Evolutionary conservation across 352 stramenopile species (phyloP).

Genomic region (Pythium phragmiticola): DNA sequence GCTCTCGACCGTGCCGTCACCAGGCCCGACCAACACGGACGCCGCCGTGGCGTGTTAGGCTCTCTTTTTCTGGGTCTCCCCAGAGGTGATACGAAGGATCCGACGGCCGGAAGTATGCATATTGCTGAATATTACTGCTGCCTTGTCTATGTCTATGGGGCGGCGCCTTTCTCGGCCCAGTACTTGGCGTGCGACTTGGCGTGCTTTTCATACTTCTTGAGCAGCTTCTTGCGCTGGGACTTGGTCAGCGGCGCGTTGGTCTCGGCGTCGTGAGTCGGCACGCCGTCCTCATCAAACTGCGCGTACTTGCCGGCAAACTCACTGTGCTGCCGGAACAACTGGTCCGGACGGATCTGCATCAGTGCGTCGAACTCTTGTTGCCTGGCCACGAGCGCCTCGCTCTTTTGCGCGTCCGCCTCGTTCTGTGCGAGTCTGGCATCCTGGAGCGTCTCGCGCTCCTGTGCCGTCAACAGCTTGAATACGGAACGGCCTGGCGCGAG

Average conservation of each 20-base stretch:
- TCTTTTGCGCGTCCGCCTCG: conserved; percentile 20
- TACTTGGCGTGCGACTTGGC: conserved; percentile 65
- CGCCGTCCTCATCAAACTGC: conserved; percentile 51
- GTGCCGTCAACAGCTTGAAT: conserved; percentile 49
- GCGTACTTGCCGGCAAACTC: conserved; percentile 56
- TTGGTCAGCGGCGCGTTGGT: conserved; percentile 50
- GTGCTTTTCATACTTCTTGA: conserved; percentile 73
- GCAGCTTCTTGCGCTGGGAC: conserved; percentile 73
- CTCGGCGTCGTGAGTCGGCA: conserved; percentile 46
- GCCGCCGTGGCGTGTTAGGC: conserved; percentile 40
- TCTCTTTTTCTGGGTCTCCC: background rate
- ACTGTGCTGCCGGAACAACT: conserved; percentile 46
- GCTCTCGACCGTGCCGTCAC: conserved; percentile 34
- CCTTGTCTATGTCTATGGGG: background rate
- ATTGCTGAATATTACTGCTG: background rate
- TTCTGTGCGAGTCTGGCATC: background rate
- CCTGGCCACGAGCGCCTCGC: conserved; percentile 31
- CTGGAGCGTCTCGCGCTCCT: conserved; percentile 25
- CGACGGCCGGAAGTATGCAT: too few relatives aligned
- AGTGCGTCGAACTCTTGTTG: conserved; percentile 57
- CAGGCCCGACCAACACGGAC: conserved; percentile 25
- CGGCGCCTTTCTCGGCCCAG: conserved; percentile 36
- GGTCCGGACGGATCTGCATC: conserved; percentile 60
- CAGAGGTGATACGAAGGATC: too few relatives aligned
- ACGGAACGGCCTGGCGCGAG: conserved; percentile 57